These are phyloP conservation scores for Fusarium mundagurra DNA, from an alignment of 2,329 filamentous ascomycete species.

Conservation along the genomic window DNA sequence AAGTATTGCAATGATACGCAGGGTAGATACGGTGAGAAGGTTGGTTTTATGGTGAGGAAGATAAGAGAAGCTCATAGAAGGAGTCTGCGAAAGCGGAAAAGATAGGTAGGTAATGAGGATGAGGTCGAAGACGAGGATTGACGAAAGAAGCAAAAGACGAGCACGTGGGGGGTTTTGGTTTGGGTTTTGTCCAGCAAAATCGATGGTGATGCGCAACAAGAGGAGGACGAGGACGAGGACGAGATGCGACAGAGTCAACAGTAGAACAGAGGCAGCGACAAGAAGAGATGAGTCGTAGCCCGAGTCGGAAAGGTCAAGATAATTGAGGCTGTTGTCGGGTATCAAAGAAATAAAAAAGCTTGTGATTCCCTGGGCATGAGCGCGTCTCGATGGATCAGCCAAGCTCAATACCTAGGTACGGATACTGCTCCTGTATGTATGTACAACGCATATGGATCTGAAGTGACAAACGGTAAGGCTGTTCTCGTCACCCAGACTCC, in stretches of 20 bases:
- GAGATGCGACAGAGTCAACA: not conserved
- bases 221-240: not conserved
- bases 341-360: constrained; percentile 19
- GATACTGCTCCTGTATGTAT: not conserved
- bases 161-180: constrained; percentile 25
- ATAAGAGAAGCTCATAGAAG: constrained; percentile 32
- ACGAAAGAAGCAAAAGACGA: constrained; percentile 18
- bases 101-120: not conserved
- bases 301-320: not conserved
- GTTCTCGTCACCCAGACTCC: constrained; percentile 17
- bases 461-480: constrained; percentile 2
- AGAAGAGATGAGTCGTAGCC: constrained; percentile 9
- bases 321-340: constrained; percentile 25
- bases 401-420: constrained; percentile 5
- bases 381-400: constrained; percentile 28
- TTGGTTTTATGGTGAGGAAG: constrained; percentile 20
- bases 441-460: constrained; percentile 27
- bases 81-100: constrained; percentile 27
- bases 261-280: not conserved
- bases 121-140: not conserved
- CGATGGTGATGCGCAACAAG: constrained; percentile 27
- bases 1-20: constrained; percentile 21
- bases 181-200: constrained; percentile 27
- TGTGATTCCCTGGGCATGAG: constrained; percentile 24
- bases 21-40: constrained; percentile 28